Base-by-base conservation (phyloP, 140 eudicot genomes). In the Cichorium intybus region DNA sequence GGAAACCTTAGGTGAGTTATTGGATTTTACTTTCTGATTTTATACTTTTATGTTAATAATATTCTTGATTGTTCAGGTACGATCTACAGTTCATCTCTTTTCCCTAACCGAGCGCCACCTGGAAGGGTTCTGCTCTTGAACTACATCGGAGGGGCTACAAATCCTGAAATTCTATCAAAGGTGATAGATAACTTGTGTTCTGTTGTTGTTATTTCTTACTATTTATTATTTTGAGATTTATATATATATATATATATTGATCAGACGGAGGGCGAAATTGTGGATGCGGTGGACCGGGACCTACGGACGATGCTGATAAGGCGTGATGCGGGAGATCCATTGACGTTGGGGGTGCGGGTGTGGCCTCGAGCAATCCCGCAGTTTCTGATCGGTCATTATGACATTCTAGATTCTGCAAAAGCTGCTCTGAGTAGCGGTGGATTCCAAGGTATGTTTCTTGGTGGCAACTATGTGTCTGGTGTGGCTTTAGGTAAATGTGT, bases 281-380 rank as follows among this genome's bases (percentile, higher is more conserved):
- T 84, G 75, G 96, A 87, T 58, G 70, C 95, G 55, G 98, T 92
- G 63, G 96, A 92, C 54, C 91, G 89, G 27, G 98, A 92, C 80
- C 85, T 92, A 53, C 73, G 98, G 55, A 92, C 75, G 84, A 88
- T 92, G 87, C 87, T 92, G 17, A 85, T 92, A 80, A 92, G 83
- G 9, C 69, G 89, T 12, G 79, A 71, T 56, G 98, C 96, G 53
- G 79, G 75, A 33, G 92, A 83, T 12, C 87, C 95, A 7, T 60
- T 79, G 60, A 76, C 72, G 11, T 66, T 91, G 74, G 98, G 95
- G 24, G 95, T 85, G 46, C 80, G 82, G 43, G 87, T 91, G 60
- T 91, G 98, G 98, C 95, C 95, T 48, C 84, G 76, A 70, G 98
- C 98, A 35, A 91, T 91, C 24, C 98, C 98, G 27, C 98, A 91